Base-by-base conservation (phyloP, 371 early-diverging fungal genomes). In the Gilbertella persicaria region DNA sequence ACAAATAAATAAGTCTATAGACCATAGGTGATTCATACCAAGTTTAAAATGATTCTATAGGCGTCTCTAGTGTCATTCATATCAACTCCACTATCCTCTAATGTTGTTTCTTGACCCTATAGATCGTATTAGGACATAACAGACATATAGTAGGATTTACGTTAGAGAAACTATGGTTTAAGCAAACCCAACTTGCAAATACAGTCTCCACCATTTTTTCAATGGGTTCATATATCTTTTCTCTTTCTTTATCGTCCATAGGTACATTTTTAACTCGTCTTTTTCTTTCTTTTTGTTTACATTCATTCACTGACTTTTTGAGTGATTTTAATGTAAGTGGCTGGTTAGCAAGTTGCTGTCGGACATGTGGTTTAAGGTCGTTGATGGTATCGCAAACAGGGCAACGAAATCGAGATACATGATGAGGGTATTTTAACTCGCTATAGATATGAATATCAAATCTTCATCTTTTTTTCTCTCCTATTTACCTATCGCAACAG, bases 321-420 rank as follows among this genome's bases (percentile, higher is more conserved):
- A 85, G 56, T 30, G 70, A 67, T 57, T 73, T 59, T 21, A 87
- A 53, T 12, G 84, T 79, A 47, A 85, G 55, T 4, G 86, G 83
- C 29, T 63, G 61, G 30, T 57, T 53, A n/a, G 49, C 12, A 17
- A 43, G 21, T 43, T 60, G 62, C 9, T 64, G 44, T 33, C 65
- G 67, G 30, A 68, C 45, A 49, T 67, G 67, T 6, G 78, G 75
- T 39, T 81, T 79, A 21, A 91, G 60, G 49, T 92, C 90, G 63
- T 92, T 92, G 47, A 92, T 75, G 0, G 93, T 92, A 47, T 92
- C 90, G 73, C 96, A 96, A n/a, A 91, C 88, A 12, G 92, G 90
- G 69, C 96, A 96, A 49, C 90, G 83, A 61, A 93, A 94, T 58
- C 88, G 84, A 36, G 85, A 60, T 26, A 89, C 88, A 0, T 73